These are phyloP conservation scores for Friedmanniomyces simplex DNA, from an alignment of 495 filamentous ascomycete species.

Conservation along the genomic window DNA sequence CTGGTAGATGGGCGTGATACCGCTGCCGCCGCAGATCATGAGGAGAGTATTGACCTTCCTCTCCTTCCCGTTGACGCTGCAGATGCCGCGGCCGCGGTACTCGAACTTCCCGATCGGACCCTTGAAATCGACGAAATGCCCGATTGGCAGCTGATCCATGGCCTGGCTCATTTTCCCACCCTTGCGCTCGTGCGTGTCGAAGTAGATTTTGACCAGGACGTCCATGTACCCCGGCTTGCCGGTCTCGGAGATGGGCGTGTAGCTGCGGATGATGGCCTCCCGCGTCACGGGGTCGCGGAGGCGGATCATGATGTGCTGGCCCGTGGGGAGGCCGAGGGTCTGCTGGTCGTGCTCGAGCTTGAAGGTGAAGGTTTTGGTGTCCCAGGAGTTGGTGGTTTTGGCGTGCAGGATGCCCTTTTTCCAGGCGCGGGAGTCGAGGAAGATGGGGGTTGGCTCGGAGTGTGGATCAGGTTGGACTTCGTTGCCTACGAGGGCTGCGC, in stretches of 20 bases:
- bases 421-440: constrained; percentile 67
- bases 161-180: constrained; percentile 84
- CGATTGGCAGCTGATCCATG: constrained; percentile 60
- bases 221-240: constrained; percentile 52
- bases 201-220: constrained; percentile 81
- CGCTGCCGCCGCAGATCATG: constrained; percentile 86
- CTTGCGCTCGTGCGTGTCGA: constrained; percentile 42
- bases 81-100: constrained; percentile 59
- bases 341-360: constrained; percentile 63
- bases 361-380: constrained; percentile 79
- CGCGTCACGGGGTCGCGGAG: constrained; percentile 57
- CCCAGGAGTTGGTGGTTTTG: constrained; percentile 61
- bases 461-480: constrained; percentile 20
- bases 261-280: constrained; percentile 71
- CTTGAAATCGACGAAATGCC: constrained; percentile 72
- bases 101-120: constrained; percentile 84
- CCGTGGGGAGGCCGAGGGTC: constrained; percentile 67
- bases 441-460: constrained; percentile 42
- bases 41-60: constrained; percentile 56
- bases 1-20: constrained; percentile 88
- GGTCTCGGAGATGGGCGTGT: constrained; percentile 73
- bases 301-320: constrained; percentile 84
- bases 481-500: constrained; percentile 37
- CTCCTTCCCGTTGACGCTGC: constrained; percentile 49
- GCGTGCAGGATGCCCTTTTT: constrained; percentile 52